Conservation (phyloP, 2,329 filamentous ascomycete genomes). For the Hypoxylon sp. region DNA sequence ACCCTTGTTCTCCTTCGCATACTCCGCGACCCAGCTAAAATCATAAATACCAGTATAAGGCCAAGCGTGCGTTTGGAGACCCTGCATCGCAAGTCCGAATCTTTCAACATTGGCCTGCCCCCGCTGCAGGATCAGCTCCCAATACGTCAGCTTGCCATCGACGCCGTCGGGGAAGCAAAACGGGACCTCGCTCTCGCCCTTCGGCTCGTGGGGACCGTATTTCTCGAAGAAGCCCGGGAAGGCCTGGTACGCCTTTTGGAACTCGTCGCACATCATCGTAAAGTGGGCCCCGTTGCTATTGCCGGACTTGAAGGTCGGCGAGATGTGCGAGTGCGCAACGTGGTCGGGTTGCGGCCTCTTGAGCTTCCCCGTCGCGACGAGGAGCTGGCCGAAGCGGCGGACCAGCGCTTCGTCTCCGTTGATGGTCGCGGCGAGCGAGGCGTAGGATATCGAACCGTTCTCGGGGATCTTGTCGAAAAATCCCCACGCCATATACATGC, state of each 20-base stretch:
- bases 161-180: constrained; percentile 11
- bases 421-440: background rate
- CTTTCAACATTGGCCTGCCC: background rate
- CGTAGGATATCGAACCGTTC: background rate
- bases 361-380: background rate
- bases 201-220: constrained; percentile 6
- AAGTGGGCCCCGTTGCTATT: background rate
- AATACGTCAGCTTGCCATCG: background rate
- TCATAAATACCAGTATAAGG: constrained; percentile 8
- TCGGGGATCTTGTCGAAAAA: constrained; percentile 11
- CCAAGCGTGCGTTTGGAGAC: background rate
- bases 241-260: background rate
- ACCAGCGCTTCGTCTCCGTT: constrained; percentile 2
- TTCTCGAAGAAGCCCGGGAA: constrained; percentile 8
- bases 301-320: constrained; percentile 3
- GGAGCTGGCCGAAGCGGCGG: background rate
- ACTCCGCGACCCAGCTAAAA: constrained; percentile 6
- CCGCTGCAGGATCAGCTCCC: constrained; percentile 3
- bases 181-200: constrained; percentile 1
- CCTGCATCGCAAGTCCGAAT: constrained; percentile 9
- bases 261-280: constrained; percentile 6
- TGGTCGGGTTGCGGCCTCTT: background rate
- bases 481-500: constrained; percentile 6
- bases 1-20: background rate
- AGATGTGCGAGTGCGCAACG: constrained; percentile 10